phyloP scores from a whole-genome alignment of 768 basidiomycete genomes.

The Agaricus sinodeliciosus region DNA sequence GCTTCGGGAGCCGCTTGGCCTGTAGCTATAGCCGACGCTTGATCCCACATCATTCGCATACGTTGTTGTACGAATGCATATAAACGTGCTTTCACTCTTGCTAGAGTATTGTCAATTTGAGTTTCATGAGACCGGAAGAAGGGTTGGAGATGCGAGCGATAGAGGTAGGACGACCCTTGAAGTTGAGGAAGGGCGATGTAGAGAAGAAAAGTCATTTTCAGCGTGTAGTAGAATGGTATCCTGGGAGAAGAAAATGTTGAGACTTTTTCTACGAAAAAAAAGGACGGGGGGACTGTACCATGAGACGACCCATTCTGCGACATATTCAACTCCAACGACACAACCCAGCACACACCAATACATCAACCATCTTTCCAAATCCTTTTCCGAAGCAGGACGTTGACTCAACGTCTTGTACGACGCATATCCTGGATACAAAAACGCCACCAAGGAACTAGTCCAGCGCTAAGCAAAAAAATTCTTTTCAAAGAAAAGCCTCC shows the following conservation, averaged over 20 bases:
- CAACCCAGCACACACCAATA: conserved; percentile 92
- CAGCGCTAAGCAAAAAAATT: background rate
- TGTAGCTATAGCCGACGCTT: conserved; percentile 38
- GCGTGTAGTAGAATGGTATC: conserved; percentile 82
- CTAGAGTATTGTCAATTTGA: conserved; percentile 79
- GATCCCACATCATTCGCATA: conserved; percentile 59
- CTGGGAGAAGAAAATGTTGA: conserved; percentile 28
- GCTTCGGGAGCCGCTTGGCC: conserved; percentile 29
- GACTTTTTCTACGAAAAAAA: background rate
- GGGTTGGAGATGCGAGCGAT: conserved; percentile 71
- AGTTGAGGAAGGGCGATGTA: conserved; percentile 90
- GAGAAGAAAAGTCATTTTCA: conserved; percentile 81
- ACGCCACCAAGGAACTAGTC: conserved; percentile 33
- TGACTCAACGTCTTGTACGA: conserved; percentile 93
- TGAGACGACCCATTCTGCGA: conserved; percentile 81
- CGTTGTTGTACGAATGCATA: conserved; percentile 64
- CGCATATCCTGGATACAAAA: conserved; percentile 90
- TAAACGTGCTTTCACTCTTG: conserved; percentile 49
- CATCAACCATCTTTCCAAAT: conserved; percentile 93
- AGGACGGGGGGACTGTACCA: conserved; percentile 47
- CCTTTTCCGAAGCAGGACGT: conserved; percentile 77
- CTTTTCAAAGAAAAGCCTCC: conserved; percentile 9
- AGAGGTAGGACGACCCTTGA: conserved; percentile 81
- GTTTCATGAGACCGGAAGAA: conserved; percentile 77
- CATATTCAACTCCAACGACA: conserved; percentile 74